Evolutionary conservation across 164 flowering plant genomes (phyloP), one percentile per base, ranked within the genome.

Genomic region (Aristolochia californica): DNA sequence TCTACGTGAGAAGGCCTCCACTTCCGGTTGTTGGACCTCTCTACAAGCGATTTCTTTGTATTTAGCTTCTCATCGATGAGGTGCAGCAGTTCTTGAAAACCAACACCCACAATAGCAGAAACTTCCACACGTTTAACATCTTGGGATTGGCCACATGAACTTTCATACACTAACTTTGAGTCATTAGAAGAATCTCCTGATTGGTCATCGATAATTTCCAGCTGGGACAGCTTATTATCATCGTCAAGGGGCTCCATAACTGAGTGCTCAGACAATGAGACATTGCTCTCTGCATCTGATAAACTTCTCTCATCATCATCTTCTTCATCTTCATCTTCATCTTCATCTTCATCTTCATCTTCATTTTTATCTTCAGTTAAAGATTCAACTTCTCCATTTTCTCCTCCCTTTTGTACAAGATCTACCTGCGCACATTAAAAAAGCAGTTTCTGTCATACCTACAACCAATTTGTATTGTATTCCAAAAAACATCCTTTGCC

Each of bases 61-160:
- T 51, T 62, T 20, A 93, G 76, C 75, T 76, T 85, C 63, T 78
- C 79, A 63, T 93, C 96, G 5, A 93, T 81, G 22, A 81, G 75
- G 45, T 66, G 65, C 25, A 93, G 77, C 71, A 93, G 64, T 75
- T 93, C 88, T 65, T 83, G 88, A 78, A 93, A 69, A 13, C 99
- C 99, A 61, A 84, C 80, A 56, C 96, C 90, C 56, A 66, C 81
- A 12, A 78, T 49, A 3, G 94, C 95, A 60, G 99, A 93, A 45
- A 81, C 77, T 75, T 74, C 80, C 44, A 89, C 75, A 66, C 72
- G 77, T 9, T 85, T 78, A 52, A 44, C 59, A 47, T 60, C 62
- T 53, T 62, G 65, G 62, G 61, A 38, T 57, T 65, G 68, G 58
- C 63, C 51, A 20, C 57, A 58, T 16, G 70, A 23, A 57, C 45